Percentiles rank a stretch among this genome's conserved stretches.
Evolutionary conservation across 495 filamentous ascomycete species (phyloP).

Genomic region (Penicillium ochrochloron): DNA sequence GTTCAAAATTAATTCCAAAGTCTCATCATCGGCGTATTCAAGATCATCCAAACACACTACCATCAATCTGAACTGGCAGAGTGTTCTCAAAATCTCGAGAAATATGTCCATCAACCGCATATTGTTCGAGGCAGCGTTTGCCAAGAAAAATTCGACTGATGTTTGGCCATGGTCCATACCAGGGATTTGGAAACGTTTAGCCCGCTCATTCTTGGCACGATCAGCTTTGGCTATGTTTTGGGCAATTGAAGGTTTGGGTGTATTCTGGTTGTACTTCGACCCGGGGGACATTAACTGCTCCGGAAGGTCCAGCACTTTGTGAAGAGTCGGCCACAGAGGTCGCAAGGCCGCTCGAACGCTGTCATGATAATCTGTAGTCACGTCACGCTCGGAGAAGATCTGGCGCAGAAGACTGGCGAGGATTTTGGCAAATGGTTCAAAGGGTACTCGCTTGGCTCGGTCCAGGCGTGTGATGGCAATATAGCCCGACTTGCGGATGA

Average conservation of each 20-base stretch:
- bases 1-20: slow-evolving; percentile 74
- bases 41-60: slow-evolving; percentile 85
- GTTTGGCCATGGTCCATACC: slow-evolving; percentile 51
- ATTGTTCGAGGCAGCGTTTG: slow-evolving; percentile 70
- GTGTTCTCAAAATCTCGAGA: slow-evolving; percentile 77
- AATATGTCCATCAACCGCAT: slow-evolving; percentile 83
- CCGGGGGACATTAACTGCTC: slow-evolving; percentile 65
- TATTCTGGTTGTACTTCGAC: slow-evolving; percentile 44
- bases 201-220: slow-evolving; percentile 36
- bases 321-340: slow-evolving; percentile 77
- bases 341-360: slow-evolving; percentile 71
- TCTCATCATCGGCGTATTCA: slow-evolving; percentile 86
- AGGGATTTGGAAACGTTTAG: slow-evolving; percentile 42
- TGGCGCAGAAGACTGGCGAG: slow-evolving; percentile 85
- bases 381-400: slow-evolving; percentile 88
- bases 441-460: slow-evolving; percentile 76
- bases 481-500: slow-evolving; percentile 75
- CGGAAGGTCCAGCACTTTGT: slow-evolving; percentile 77
- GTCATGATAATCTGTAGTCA: slow-evolving; percentile 80
- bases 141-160: slow-evolving; percentile 72
- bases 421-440: slow-evolving; percentile 79
- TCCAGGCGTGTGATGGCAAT: slow-evolving; percentile 87
- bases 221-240: slow-evolving; percentile 37
- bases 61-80: slow-evolving; percentile 78
- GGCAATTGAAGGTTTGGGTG: slow-evolving; percentile 35